Conservation (phyloP, 108 stramenopile species). For the Aureococcus anophagefferens region DNA sequence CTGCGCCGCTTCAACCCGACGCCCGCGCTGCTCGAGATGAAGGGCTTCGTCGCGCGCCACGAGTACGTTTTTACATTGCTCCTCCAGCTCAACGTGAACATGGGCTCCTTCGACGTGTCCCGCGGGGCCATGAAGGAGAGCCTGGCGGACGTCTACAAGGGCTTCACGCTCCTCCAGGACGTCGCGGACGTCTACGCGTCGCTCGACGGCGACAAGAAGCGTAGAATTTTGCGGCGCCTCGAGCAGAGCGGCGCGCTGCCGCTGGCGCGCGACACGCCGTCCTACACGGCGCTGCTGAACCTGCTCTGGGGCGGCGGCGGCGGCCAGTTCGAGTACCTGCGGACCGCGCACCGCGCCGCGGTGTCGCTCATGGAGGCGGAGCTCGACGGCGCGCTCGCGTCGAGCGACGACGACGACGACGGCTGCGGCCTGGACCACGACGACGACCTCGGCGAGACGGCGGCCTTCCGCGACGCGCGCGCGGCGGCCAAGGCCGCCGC, state of each 20-base stretch:
- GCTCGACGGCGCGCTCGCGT: no score
- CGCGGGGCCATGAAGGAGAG: neutral
- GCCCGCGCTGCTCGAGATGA: constrained; percentile 20
- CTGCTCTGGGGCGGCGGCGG: neutral
- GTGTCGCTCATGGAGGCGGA: no score
- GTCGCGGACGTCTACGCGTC: constrained; percentile 10
- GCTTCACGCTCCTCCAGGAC: constrained; percentile 15
- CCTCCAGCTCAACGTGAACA: constrained; percentile 47
- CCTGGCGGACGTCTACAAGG: constrained; percentile 4
- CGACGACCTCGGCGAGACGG: neutral
- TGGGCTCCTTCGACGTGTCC: constrained; percentile 43
- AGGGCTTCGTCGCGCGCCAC: constrained; percentile 33
- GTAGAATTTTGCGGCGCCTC: constrained; percentile 22
- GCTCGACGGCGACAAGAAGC: constrained; percentile 25
- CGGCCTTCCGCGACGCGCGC: neutral
- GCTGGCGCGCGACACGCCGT: constrained; percentile 29
- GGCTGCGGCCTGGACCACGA: no score
- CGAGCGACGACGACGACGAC: no score
- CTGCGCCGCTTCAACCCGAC: constrained; percentile 46
- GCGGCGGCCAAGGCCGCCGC: neutral
- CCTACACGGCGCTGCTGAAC: neutral
- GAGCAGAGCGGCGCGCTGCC: constrained; percentile 34
- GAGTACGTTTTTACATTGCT: constrained; percentile 45
- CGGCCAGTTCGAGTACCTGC: no score
- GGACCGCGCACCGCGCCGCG: no score